Evolutionary conservation across 2,329 filamentous ascomycete genomes (phyloP).

Genomic region (Sclerotinia borealis): DNA sequence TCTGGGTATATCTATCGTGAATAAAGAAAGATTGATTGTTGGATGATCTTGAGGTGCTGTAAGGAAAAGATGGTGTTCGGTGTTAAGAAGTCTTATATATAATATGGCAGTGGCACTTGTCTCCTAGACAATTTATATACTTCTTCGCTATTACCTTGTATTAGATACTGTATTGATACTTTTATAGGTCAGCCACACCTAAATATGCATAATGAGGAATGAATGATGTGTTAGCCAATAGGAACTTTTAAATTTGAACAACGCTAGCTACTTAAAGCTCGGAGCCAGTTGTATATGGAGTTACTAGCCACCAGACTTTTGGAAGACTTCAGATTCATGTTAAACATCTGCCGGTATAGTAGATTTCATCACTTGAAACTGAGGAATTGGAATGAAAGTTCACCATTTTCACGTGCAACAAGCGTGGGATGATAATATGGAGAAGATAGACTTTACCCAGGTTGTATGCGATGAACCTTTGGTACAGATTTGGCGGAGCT

Average conservation of each 20-base stretch:
- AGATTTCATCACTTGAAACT: neutral
- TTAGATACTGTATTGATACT: neutral
- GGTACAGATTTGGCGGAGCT: no score
- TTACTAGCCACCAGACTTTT: neutral
- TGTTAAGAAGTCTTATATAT: no score
- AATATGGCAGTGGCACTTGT: neutral
- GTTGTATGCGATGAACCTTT: no score
- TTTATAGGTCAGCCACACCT: neutral
- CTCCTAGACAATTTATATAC: neutral
- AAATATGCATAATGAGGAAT: neutral
- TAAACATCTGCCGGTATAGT: no score
- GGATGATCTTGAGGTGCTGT: neutral
- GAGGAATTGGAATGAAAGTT: neutral
- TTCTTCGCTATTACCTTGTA: neutral
- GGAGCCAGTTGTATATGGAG: neutral
- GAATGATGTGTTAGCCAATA: neutral
- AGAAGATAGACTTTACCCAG: no score
- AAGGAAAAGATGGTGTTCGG: no score
- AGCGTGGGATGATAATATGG: neutral
- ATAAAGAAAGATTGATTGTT: neutral
- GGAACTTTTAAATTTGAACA: no score
- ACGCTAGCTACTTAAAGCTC: neutral
- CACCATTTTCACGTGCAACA: neutral
- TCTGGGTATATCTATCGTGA: neutral
- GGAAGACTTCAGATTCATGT: no score